Conservation (phyloP, 495 filamentous ascomycete species). For the Beverwykella pulmonaria region DNA sequence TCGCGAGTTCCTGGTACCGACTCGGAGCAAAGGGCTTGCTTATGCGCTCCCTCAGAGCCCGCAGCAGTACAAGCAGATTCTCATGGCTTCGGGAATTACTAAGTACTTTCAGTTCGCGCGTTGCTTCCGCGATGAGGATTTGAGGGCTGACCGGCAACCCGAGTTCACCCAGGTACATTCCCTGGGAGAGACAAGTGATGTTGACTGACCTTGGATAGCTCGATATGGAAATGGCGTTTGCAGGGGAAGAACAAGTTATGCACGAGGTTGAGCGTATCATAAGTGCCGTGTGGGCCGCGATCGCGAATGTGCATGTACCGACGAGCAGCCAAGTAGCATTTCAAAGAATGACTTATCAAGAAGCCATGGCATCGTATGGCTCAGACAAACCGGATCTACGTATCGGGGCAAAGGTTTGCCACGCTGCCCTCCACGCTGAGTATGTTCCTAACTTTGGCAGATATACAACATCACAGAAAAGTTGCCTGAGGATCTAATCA, state of each 20-base stretch:
- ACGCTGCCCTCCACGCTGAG: not conserved
- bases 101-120: conserved; percentile 90
- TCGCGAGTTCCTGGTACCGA: conserved; percentile 93
- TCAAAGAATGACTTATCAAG: conserved; percentile 66
- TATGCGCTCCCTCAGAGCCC: conserved; percentile 96
- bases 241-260: conserved; percentile 74
- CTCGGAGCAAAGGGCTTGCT: conserved; percentile 68
- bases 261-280: conserved; percentile 65
- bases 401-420: conserved; percentile 56
- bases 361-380: conserved; percentile 80
- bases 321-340: conserved; percentile 48
- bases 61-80: conserved; percentile 97
- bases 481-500: conserved; percentile 66
- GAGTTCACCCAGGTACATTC: conserved; percentile 86
- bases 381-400: conserved; percentile 91
- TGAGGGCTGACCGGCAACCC: conserved; percentile 89
- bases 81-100: conserved; percentile 85
- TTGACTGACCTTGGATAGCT: conserved; percentile 54
- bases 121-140: conserved; percentile 95
- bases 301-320: conserved; percentile 28
- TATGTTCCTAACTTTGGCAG: conserved; percentile 46
- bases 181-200: not conserved
- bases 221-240: conserved; percentile 91
- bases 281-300: conserved; percentile 55
- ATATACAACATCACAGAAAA: conserved; percentile 65